Conservation (phyloP, 2,329 filamentous ascomycete genomes). For the Cercospora citrullina region DNA sequence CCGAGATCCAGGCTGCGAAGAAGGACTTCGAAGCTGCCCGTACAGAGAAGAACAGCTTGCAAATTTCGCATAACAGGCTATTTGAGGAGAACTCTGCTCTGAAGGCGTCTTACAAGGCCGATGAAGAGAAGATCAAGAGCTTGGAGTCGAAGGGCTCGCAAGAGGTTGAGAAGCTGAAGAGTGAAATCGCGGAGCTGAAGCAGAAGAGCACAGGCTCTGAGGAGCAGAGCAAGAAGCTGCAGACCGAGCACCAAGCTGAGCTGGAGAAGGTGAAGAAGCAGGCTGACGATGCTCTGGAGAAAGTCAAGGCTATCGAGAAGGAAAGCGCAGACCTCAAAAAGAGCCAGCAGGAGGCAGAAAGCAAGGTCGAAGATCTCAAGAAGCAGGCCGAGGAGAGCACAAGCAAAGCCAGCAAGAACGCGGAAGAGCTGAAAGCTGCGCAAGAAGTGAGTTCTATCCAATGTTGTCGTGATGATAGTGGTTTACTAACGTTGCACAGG, state of each 20-base stretch:
- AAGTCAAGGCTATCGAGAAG: constrained; percentile 23
- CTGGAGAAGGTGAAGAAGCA: constrained; percentile 23
- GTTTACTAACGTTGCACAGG: constrained; percentile 12
- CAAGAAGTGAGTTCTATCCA: constrained; percentile 10
- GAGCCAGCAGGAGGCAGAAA: constrained; percentile 19
- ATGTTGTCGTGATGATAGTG: neutral
- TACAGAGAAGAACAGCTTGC: constrained; percentile 25
- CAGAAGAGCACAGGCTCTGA: constrained; percentile 18
- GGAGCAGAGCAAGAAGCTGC: constrained; percentile 24
- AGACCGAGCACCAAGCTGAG: constrained; percentile 22
- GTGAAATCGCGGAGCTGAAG: constrained; percentile 25
- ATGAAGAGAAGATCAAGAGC: constrained; percentile 22
- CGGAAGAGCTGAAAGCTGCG: constrained; percentile 23
- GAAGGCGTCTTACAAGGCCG: constrained; percentile 19
- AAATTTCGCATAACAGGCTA: constrained; percentile 30
- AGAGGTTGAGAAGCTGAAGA: constrained; percentile 21
- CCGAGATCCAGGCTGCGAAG: constrained; percentile 21
- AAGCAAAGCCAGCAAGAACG: constrained; percentile 19
- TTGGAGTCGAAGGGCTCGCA: constrained; percentile 11
- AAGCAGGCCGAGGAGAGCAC: constrained; percentile 18
- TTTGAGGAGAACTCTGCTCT: constrained; percentile 27
- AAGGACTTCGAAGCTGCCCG: constrained; percentile 25
- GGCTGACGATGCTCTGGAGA: constrained; percentile 22
- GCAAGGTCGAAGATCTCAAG: constrained; percentile 24
- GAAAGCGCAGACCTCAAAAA: constrained; percentile 24